phyloP scores from a whole-genome alignment of 1,284 basidiomycete genomes.

The Trametes versicolor region DNA sequence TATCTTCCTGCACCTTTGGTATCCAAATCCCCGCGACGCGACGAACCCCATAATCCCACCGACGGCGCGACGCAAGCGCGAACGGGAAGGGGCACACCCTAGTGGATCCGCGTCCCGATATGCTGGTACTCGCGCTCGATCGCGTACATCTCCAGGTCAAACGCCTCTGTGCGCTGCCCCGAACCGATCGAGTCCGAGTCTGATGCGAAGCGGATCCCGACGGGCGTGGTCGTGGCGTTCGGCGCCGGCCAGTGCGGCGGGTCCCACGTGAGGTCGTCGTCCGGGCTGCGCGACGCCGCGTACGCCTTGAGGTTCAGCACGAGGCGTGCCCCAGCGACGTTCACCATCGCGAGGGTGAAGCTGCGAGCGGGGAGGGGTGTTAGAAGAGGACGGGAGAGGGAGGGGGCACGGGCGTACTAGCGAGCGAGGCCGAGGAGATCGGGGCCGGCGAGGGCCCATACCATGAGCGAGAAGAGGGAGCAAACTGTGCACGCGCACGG shows the following conservation, averaged over 20 bases:
- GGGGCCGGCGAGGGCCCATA: constrained; percentile 46
- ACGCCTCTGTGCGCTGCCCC: constrained; percentile 2
- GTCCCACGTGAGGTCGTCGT: constrained; percentile 31
- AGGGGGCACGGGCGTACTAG: constrained; percentile 42
- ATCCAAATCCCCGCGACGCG: neutral
- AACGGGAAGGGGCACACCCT: neutral
- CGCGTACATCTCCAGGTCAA: constrained; percentile 43
- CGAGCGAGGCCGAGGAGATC: constrained; percentile 44
- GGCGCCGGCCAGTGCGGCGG: constrained; percentile 19
- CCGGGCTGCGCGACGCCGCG: constrained; percentile 33
- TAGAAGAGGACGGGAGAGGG: neutral
- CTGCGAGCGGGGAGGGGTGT: constrained; percentile 26
- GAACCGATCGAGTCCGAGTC: constrained; percentile 5
- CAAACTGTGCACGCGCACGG: constrained; percentile 34
- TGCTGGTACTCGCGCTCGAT: constrained; percentile 45
- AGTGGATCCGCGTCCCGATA: constrained; percentile 40
- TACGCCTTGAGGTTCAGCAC: constrained; percentile 44
- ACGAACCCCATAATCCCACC: neutral
- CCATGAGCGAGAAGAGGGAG: constrained; percentile 44
- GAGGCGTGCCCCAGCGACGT: constrained; percentile 43
- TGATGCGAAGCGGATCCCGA: constrained; percentile 20
- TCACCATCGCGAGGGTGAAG: constrained; percentile 46
- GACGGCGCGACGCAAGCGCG: too few species aligned
- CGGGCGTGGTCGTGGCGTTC: constrained; percentile 8
- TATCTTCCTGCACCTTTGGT: neutral